These are phyloP conservation scores for Pneumocystis murina DNA, from an alignment of 1,139 yeast genomes.

Conservation along the genomic window DNA sequence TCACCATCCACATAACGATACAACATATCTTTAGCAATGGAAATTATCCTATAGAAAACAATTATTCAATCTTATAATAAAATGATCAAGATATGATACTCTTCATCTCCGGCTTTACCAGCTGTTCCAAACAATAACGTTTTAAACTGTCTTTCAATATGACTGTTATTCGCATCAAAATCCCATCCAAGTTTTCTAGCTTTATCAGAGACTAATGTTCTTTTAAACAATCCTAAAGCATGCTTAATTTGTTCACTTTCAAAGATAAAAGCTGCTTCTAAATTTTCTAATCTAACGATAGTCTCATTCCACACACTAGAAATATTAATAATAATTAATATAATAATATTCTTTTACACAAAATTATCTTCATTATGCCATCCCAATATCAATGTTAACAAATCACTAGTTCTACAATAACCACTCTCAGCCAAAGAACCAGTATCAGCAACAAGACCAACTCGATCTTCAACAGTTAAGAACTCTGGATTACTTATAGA, in stretches of 20 bases:
- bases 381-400: constrained; percentile 46
- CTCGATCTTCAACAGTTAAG: constrained; percentile 68
- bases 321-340: constrained; percentile 14
- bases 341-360: constrained; percentile 27
- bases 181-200: constrained; percentile 54
- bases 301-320: constrained; percentile 57
- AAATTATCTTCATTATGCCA: constrained; percentile 58
- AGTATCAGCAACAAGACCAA: constrained; percentile 75
- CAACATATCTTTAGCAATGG: constrained; percentile 43
- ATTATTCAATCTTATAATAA: background rate
- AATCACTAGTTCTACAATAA: constrained; percentile 48
- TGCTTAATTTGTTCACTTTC: constrained; percentile 43
- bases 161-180: constrained; percentile 48
- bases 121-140: constrained; percentile 58
- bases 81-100: constrained; percentile 23
- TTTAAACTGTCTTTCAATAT: constrained; percentile 56
- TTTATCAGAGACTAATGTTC: constrained; percentile 46
- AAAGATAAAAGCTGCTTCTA: constrained; percentile 55
- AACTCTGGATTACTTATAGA: constrained; percentile 39
- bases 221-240: constrained; percentile 45
- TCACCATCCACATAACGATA: constrained; percentile 49
- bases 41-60: constrained; percentile 17
- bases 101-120: constrained; percentile 42
- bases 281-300: constrained; percentile 36
- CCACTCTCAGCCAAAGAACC: constrained; percentile 61